These are phyloP conservation scores for Candida xiaguanensis DNA, from an alignment of 805 yeast genomes.

Conservation along the genomic window DNA sequence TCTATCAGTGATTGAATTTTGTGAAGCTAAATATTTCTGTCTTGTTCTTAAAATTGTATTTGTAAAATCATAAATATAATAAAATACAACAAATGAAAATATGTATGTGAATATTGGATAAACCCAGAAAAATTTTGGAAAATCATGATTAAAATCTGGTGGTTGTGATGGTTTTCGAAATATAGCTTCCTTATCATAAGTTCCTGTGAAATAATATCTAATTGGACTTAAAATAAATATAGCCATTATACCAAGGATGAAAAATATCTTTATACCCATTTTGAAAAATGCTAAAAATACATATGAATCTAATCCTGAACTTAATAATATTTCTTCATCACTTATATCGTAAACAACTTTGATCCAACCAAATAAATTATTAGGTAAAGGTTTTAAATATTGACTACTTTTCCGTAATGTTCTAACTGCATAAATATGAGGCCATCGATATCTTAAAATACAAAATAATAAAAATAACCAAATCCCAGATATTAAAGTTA, in stretches of 20 bases:
- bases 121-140: conserved; percentile 46
- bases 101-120: conserved; percentile 55
- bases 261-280: conserved; percentile 72
- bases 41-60: conserved; percentile 47
- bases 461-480: conserved; percentile 48
- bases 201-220: conserved; percentile 38
- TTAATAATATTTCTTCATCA: conserved; percentile 76
- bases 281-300: conserved; percentile 40
- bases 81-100: conserved; percentile 47
- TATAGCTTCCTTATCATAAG: conserved; percentile 39
- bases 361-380: conserved; percentile 72
- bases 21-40: conserved; percentile 56
- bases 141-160: conserved; percentile 31
- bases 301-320: conserved; percentile 91
- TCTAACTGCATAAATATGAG: conserved; percentile 54
- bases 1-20: conserved; percentile 56
- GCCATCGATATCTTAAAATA: conserved; percentile 49
- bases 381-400: conserved; percentile 41
- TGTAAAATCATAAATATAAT: conserved; percentile 45
- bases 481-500: conserved; percentile 47
- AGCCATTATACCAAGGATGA: conserved; percentile 61
- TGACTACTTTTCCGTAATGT: conserved; percentile 42
- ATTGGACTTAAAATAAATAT: conserved; percentile 34
- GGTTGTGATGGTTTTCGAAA: conserved; percentile 9
- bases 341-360: conserved; percentile 55